phyloP scores from a whole-genome alignment of 1,284 basidiomycete species.

The Moesziomyces globuligerus region DNA sequence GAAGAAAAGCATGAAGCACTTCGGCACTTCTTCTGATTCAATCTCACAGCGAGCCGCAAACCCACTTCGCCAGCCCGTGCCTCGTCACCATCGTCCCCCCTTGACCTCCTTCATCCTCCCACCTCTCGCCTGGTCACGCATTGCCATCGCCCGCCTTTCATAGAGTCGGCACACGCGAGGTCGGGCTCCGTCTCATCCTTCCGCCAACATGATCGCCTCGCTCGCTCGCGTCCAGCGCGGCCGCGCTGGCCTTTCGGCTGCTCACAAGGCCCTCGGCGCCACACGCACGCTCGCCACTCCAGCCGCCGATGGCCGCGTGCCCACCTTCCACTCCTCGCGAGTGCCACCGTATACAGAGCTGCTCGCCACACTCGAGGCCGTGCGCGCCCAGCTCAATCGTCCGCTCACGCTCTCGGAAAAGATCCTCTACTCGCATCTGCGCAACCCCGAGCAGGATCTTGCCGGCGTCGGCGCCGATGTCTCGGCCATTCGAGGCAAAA shows the following conservation, averaged over 20 bases:
- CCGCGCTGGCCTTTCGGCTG: slow-evolving; percentile 31
- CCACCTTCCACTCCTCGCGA: slow-evolving; percentile 61
- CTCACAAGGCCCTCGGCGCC: slow-evolving; percentile 36
- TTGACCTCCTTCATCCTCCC: neutral
- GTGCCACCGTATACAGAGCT: slow-evolving; percentile 84
- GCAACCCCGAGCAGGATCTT: slow-evolving; percentile 78
- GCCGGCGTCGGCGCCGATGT: slow-evolving; percentile 73
- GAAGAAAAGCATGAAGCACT: no score
- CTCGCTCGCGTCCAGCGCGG: slow-evolving; percentile 41
- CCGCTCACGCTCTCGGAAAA: slow-evolving; percentile 96
- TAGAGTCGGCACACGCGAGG: neutral
- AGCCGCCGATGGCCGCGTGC: slow-evolving; percentile 35
- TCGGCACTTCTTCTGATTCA: neutral
- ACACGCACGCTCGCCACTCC: slow-evolving; percentile 40
- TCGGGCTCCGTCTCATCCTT: neutral
- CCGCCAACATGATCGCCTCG: slow-evolving; percentile 32
- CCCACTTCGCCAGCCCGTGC: neutral
- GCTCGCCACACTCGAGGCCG: slow-evolving; percentile 78
- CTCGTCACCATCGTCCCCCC: neutral
- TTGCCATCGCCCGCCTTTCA: no score
- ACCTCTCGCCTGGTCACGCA: neutral
- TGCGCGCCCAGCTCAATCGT: slow-evolving; percentile 79
- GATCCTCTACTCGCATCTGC: slow-evolving; percentile 93
- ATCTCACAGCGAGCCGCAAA: neutral
- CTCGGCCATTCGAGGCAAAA: slow-evolving; percentile 78